Conservation (phyloP, 305 asterid species). For the Rubia occidens region DNA sequence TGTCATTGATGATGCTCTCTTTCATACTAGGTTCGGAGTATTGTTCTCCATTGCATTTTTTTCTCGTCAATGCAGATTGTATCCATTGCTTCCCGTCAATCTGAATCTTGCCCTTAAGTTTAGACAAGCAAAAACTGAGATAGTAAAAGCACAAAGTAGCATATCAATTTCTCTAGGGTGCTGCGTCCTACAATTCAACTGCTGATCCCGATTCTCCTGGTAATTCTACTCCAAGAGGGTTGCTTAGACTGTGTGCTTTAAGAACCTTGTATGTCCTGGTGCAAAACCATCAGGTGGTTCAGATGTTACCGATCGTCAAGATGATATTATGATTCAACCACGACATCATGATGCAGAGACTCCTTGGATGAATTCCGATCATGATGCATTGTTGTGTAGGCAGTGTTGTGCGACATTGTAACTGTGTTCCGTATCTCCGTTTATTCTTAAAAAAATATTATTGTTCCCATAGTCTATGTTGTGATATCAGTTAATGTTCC, state of each 20-base stretch:
- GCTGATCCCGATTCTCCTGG: conserved; percentile 46
- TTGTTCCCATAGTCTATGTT: too few species aligned
- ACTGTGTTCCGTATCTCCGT: too few species aligned
- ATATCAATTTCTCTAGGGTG: conserved; percentile 65
- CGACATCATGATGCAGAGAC: conserved; percentile 23
- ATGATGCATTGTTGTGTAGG: background rate
- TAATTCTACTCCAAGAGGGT: conserved; percentile 36
- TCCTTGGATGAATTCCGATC: conserved; percentile 23
- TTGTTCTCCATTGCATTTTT: background rate
- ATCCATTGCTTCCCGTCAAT: conserved; percentile 1
- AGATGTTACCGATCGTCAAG: conserved; percentile 36
- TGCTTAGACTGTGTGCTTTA: conserved; percentile 59
- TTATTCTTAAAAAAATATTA: too few species aligned
- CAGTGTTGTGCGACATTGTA: background rate
- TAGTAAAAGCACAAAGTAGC: conserved; percentile 85
- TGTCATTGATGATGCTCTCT: background rate
- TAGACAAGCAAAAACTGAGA: conserved; percentile 92
- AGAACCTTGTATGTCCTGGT: conserved; percentile 49
- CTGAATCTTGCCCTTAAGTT: conserved; percentile 36
- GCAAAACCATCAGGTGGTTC: conserved; percentile 65
- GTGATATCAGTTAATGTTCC: too few species aligned
- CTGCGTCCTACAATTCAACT: conserved; percentile 48
- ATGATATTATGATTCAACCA: conserved; percentile 26
- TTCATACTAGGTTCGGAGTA: background rate
- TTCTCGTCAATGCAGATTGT: background rate